Conservation (phyloP, 2,329 filamentous ascomycete genomes). For the Lasiodiplodia hormozganensis region DNA sequence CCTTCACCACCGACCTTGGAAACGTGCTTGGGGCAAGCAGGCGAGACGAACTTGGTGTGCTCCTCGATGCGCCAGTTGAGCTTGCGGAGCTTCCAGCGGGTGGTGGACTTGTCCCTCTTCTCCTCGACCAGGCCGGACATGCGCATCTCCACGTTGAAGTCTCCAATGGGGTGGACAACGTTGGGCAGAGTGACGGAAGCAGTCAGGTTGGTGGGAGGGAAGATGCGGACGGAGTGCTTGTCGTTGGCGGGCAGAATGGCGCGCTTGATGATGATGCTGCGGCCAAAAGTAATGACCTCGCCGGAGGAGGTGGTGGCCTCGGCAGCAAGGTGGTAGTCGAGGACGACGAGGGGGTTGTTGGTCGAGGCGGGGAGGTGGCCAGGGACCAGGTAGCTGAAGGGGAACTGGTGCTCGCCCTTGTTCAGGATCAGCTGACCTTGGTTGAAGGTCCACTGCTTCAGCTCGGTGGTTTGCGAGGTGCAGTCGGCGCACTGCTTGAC, state of each 20-base stretch:
- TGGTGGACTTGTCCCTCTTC: conserved; percentile 71
- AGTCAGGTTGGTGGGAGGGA: conserved; percentile 93
- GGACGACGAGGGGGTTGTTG: conserved; percentile 72
- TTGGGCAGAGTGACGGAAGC: conserved; percentile 82
- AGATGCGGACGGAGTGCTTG: conserved; percentile 90
- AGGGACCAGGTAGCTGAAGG: conserved; percentile 85
- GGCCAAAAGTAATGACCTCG: conserved; percentile 69
- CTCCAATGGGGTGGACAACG: conserved; percentile 84
- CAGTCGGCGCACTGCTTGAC: conserved; percentile 80
- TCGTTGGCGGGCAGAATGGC: conserved; percentile 80
- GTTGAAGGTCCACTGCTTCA: conserved; percentile 78
- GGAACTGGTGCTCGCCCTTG: conserved; percentile 75
- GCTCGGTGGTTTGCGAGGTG: conserved; percentile 71
- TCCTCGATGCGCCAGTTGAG: conserved; percentile 94
- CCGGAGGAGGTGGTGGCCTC: conserved; percentile 62
- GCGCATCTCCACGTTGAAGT: conserved; percentile 78
- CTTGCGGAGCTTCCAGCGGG: conserved; percentile 88
- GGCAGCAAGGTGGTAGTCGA: conserved; percentile 75
- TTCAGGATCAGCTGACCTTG: conserved; percentile 60
- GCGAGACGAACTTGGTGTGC: conserved; percentile 77
- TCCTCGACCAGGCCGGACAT: conserved; percentile 83
- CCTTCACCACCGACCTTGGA: conserved; percentile 68
- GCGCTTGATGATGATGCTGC: conserved; percentile 76
- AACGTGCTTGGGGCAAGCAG: conserved; percentile 79
- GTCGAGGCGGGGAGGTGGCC: conserved; percentile 87